A percentile compares a stretch with the other conserved stretches of the same genome.
Conservation (phyloP, 768 basidiomycete genomes). For the Sporobolomyces roseus region DNA sequence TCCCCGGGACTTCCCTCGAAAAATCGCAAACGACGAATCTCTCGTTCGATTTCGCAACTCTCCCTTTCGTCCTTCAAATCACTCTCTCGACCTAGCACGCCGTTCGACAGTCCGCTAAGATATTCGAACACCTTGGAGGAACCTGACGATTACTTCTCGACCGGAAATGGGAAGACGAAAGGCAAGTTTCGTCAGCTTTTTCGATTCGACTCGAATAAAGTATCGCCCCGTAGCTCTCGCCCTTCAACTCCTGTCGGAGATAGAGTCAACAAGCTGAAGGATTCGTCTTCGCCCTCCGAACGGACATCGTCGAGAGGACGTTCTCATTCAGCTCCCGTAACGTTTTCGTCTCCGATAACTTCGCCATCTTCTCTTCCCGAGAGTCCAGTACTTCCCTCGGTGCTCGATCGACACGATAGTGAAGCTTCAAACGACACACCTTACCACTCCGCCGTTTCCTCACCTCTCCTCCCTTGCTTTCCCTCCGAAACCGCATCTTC, state of each 20-base stretch:
- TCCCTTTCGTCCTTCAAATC: background rate
- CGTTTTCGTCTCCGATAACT: background rate
- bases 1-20: background rate
- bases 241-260: background rate
- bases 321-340: constrained; percentile 13
- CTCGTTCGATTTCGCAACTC: constrained; percentile 24
- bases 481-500: background rate
- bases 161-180: no score
- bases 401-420: background rate
- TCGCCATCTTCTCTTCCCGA: background rate
- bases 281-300: background rate
- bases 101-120: no score
- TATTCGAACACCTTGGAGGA: no score
- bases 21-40: constrained; percentile 10
- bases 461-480: background rate
- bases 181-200: constrained; percentile 3
- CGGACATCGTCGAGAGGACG: background rate
- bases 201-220: background rate
- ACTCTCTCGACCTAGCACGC: background rate
- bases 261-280: background rate
- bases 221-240: background rate
- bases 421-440: background rate
- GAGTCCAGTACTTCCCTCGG: background rate
- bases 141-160: no score
- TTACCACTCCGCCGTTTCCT: background rate